Evolutionary conservation across 305 asterid species (phyloP).

Genomic region (Fraxinus baroniana): DNA sequence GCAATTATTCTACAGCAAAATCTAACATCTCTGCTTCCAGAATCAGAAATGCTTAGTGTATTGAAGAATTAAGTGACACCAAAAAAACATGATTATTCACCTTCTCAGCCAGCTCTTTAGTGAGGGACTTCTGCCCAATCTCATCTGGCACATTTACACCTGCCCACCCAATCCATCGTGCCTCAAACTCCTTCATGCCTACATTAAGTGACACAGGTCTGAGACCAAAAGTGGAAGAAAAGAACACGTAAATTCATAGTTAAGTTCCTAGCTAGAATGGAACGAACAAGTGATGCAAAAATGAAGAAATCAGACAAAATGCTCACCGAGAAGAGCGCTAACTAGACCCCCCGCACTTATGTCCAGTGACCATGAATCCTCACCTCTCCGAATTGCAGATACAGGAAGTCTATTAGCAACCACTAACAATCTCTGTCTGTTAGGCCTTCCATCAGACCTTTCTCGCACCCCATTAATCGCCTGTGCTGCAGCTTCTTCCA

Average conservation of each 20-base stretch:
- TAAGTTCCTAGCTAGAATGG: background rate
- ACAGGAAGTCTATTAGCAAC: constrained; percentile 98
- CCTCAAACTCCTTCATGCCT: constrained; percentile 92
- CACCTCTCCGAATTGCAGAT: constrained; percentile 86
- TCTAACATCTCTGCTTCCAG: constrained; percentile 1
- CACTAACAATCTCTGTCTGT: constrained; percentile 77
- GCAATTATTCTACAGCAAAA: constrained; percentile 6
- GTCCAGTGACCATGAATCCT: constrained; percentile 92
- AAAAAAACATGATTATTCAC: constrained; percentile 30
- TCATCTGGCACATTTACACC: constrained; percentile 94
- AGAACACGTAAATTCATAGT: background rate
- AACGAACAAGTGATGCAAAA: background rate
- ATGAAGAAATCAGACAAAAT: constrained; percentile 12
- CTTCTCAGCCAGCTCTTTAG: constrained; percentile 85
- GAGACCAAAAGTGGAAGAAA: constrained; percentile 8
- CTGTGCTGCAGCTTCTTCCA: constrained; percentile 61
- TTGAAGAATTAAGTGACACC: constrained; percentile 12
- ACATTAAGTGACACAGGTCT: constrained; percentile 24
- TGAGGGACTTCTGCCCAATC: constrained; percentile 75
- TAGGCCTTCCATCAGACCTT: constrained; percentile 58
- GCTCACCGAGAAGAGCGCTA: constrained; percentile 92
- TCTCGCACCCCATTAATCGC: constrained; percentile 57
- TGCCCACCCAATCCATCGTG: constrained; percentile 99
- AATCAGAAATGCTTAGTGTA: constrained; percentile 20
- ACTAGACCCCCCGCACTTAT: constrained; percentile 97